Conservation (phyloP, 768 basidiomycete species). For the Suillus tomentosus region DNA sequence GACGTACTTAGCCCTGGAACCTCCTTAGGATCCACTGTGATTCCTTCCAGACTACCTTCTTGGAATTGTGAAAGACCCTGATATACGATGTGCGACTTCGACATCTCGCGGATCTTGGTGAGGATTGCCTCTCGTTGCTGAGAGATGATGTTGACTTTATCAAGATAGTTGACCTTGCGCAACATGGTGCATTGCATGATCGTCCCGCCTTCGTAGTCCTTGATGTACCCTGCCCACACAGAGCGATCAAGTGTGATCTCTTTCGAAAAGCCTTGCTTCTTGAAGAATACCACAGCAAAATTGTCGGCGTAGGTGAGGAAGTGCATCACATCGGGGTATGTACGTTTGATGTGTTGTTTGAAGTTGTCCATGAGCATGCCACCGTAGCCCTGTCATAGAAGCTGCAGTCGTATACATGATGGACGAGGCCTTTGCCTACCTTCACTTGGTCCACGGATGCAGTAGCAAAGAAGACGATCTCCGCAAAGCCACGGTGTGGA, state of each 20-base stretch:
- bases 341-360: conserved; percentile 85
- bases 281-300: conserved; percentile 98
- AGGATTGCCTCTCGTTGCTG: conserved; percentile 89
- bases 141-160: conserved; percentile 72
- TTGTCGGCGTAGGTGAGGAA: conserved; percentile 99
- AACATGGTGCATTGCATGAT: conserved; percentile 99
- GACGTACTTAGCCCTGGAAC: conserved; percentile 86
- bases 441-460: conserved; percentile 97
- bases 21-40: conserved; percentile 67
- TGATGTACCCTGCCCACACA: conserved; percentile 98
- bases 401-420: conserved; percentile 1
- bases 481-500: conserved; percentile 91
- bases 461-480: conserved; percentile 98
- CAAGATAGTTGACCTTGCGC: conserved; percentile 87
- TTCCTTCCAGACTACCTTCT: conserved; percentile 50
- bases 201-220: conserved; percentile 98
- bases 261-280: conserved; percentile 98
- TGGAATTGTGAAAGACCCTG: conserved; percentile 78
- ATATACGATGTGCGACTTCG: conserved; percentile 84
- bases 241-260: conserved; percentile 91
- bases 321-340: conserved; percentile 87
- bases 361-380: conserved; percentile 98
- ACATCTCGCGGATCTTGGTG: conserved; percentile 83
- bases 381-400: conserved; percentile 78
- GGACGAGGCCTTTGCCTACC: conserved; percentile 45